Base-by-base conservation (phyloP, 371 early-diverging fungal genomes). In the Mortierella sp. region DNA sequence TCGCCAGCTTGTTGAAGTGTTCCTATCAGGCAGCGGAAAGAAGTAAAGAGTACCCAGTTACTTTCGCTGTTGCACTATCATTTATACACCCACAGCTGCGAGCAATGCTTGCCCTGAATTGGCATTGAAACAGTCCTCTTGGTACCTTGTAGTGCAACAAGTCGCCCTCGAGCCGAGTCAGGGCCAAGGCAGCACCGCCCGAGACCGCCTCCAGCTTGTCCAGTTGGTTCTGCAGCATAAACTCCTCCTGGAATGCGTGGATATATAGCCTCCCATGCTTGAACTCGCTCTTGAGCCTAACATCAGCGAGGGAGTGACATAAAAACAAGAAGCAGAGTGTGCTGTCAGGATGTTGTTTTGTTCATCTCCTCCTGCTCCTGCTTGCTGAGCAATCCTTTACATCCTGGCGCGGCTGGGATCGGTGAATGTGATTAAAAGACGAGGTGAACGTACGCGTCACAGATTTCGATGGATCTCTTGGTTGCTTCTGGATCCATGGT, bases 1-100 rank as follows among this genome's bases (percentile, higher is more conserved):
- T 89, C 66, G 89, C 88, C 19, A 89, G 78, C 76, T 89, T 90
- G 24, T 87, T 80, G 63, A 92, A 90, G 31, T 89, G 87, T 44
- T 88, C 90, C 89, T 90, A 53, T 4, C 39, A 40, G 45, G 13
- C 2, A 22, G 16, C 2, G 24, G 34, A 31, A 48, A 2, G n/a
- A 63, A 61, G 45, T 34, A 5, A 63, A 37, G 58, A 26, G 29
- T 26, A 41, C 13, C 14, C 19, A 19, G 39, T 61, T n/a, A 67
- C n/a, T 48, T 47, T 50, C 44, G 39, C 19, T 22, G 1, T 40
- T 26, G n/a, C n/a, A n/a, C n/a, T n/a, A n/a, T n/a, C n/a, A n/a
- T n/a, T n/a, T n/a, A n/a, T n/a, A n/a, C n/a, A n/a, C n/a, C n/a
- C n/a, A n/a, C n/a, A n/a, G n/a, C n/a, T n/a, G n/a, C n/a, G n/a